Evolutionary conservation across 768 basidiomycete species (phyloP).

Genomic region (Lactarius psammicola): DNA sequence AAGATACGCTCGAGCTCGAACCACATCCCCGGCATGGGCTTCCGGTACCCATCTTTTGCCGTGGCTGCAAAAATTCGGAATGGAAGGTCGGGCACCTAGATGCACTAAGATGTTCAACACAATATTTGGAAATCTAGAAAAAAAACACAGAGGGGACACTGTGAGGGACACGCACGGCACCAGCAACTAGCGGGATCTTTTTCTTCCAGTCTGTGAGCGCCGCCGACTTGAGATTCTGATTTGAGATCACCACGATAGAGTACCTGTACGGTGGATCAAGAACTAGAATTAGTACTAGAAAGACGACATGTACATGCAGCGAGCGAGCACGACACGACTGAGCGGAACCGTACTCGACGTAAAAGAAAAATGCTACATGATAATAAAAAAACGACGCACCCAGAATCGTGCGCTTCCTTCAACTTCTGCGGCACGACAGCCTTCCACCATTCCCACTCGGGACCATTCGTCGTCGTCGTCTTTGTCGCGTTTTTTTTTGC

Average conservation of each 20-base stretch:
- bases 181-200: slow-evolving; percentile 69
- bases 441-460: slow-evolving; percentile 77
- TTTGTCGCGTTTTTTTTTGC: slow-evolving; percentile 30
- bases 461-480: slow-evolving; percentile 36
- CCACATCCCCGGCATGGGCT: slow-evolving; percentile 90
- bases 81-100: slow-evolving; percentile 67
- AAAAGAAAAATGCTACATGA: not conserved
- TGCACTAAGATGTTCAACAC: not conserved
- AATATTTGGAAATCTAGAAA: slow-evolving; percentile 1
- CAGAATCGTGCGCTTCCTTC: slow-evolving; percentile 53
- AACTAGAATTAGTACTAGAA: not conserved
- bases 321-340: slow-evolving; percentile 5
- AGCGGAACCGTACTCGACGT: not conserved
- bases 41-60: slow-evolving; percentile 71
- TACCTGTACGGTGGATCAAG: slow-evolving; percentile 44
- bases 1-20: slow-evolving; percentile 65
- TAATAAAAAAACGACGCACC: too few relatives aligned
- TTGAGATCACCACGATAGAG: slow-evolving; percentile 74
- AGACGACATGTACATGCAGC: not conserved
- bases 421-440: slow-evolving; percentile 59
- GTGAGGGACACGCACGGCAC: slow-evolving; percentile 44
- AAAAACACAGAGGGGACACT: not conserved
- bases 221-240: slow-evolving; percentile 60
- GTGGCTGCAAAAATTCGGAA: slow-evolving; percentile 79
- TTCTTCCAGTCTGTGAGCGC: slow-evolving; percentile 66